Conservation (phyloP, 192 early-diverging fungal species). For the Coemansia sp. region DNA sequence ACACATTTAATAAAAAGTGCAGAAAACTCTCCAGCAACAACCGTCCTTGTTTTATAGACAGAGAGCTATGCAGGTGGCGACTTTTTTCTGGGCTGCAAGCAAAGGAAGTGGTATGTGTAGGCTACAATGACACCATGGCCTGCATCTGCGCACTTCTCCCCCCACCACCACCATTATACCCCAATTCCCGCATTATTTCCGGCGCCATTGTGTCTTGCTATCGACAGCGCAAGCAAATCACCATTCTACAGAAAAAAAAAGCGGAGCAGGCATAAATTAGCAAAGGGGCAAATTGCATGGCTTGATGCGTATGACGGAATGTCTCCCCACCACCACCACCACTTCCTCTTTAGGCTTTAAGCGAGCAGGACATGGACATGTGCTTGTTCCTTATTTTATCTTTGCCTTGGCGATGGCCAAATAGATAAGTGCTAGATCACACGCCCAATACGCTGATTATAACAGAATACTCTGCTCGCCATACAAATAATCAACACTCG, state of each 20-base stretch:
- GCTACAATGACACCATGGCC: constrained; percentile 11
- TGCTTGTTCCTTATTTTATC: neutral
- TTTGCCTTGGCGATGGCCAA: neutral
- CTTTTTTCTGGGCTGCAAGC: constrained; percentile 9
- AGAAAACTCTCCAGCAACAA: constrained; percentile 8
- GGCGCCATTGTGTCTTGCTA: constrained; percentile 10
- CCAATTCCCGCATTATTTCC: constrained; percentile 15
- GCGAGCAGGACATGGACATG: neutral
- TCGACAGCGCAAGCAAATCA: constrained; percentile 9
- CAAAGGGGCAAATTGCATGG: constrained; percentile 10
- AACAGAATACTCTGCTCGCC: no score
- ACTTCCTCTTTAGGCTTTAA: constrained; percentile 1
- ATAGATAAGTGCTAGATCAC: neutral
- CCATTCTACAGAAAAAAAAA: neutral
- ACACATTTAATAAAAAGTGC: constrained; percentile 3
- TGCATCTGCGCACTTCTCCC: constrained; percentile 7
- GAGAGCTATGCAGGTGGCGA: constrained; percentile 10
- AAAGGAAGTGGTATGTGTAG: neutral
- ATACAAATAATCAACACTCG: neutral
- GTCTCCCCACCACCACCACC: neutral
- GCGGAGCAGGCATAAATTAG: constrained; percentile 12
- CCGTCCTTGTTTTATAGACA: constrained; percentile 8
- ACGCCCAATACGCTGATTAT: neutral
- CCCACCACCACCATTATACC: constrained; percentile 4
- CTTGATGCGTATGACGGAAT: constrained; percentile 2